Conservation (phyloP, 768 basidiomycete species). For the Chalciporus chontae region DNA sequence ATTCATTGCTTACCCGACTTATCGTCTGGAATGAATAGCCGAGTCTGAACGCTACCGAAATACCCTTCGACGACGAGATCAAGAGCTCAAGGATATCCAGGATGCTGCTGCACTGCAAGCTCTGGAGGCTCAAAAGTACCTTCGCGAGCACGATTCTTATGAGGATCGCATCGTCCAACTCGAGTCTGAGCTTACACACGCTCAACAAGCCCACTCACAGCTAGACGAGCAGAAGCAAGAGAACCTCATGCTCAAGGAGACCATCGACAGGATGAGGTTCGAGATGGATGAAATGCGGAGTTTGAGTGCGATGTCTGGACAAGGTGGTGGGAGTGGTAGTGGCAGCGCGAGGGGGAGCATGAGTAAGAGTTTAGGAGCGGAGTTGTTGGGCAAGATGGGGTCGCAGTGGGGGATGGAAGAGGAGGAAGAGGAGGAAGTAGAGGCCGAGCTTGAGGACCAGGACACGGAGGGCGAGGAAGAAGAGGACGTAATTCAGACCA, state of each 20-base stretch:
- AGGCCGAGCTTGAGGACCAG: slow-evolving; percentile 40
- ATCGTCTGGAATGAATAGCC: slow-evolving; percentile 35
- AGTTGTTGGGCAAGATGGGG: slow-evolving; percentile 63
- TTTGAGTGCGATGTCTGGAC: slow-evolving; percentile 31
- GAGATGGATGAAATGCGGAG: slow-evolving; percentile 90
- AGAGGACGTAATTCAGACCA: slow-evolving; percentile 75
- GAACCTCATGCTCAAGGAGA: slow-evolving; percentile 90
- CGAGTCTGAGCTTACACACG: slow-evolving; percentile 67
- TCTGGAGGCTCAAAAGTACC: slow-evolving; percentile 64
- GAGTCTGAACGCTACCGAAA: slow-evolving; percentile 78
- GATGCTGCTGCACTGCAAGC: slow-evolving; percentile 59
- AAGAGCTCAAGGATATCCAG: slow-evolving; percentile 60
- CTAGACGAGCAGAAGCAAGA: slow-evolving; percentile 94
- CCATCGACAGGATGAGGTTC: slow-evolving; percentile 90
- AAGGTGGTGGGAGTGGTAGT: slow-evolving; percentile 39
- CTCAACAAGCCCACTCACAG: slow-evolving; percentile 67
- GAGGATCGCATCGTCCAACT: slow-evolving; percentile 69
- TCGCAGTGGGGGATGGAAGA: slow-evolving; percentile 40
- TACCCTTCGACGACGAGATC: slow-evolving; percentile 70
- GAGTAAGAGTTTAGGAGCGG: slow-evolving; percentile 74
- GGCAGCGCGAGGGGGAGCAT: slow-evolving; percentile 54
- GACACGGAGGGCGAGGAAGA: slow-evolving; percentile 56
- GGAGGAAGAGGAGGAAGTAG: slow-evolving; percentile 37
- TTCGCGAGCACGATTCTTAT: slow-evolving; percentile 62
- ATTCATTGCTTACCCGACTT: neutral